Conservation (phyloP, 2,329 filamentous ascomycete genomes). For the Aspergillus melleus region DNA sequence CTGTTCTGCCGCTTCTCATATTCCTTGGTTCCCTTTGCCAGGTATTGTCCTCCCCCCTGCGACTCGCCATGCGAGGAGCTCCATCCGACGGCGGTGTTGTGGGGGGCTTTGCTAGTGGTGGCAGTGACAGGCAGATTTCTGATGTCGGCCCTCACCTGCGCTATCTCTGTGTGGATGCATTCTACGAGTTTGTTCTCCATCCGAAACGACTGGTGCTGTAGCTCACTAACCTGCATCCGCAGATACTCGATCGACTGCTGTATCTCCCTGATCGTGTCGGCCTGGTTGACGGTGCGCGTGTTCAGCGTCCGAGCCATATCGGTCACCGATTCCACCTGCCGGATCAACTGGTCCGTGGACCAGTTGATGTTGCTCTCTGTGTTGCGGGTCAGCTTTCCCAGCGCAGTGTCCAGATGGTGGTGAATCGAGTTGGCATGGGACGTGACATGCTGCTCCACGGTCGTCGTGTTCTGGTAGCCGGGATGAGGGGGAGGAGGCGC, state of each 20-base stretch:
- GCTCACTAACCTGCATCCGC: conserved; percentile 9
- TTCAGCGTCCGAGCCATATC: conserved; percentile 19
- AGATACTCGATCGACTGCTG: conserved; percentile 12
- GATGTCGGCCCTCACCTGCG: conserved; percentile 15
- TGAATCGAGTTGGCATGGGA: conserved; percentile 22
- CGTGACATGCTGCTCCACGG: conserved; percentile 23
- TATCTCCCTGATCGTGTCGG: conserved; percentile 15
- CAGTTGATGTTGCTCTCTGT: conserved; percentile 24
- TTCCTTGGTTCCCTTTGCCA: not conserved
- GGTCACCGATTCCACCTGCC: conserved; percentile 17
- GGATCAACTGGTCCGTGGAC: conserved; percentile 22
- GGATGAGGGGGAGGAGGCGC: conserved; percentile 26
- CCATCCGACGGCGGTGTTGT: not conserved
- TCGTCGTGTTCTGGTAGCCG: conserved; percentile 22
- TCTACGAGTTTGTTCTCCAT: conserved; percentile 13
- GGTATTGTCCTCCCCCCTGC: not conserved
- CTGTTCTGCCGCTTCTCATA: not conserved
- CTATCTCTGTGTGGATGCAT: conserved; percentile 14
- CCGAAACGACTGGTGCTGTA: conserved; percentile 12
- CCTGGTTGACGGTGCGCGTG: conserved; percentile 12
- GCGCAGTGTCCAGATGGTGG: conserved; percentile 18
- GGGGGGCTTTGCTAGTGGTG: not conserved
- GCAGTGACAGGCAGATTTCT: not conserved
- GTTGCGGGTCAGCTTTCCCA: conserved; percentile 12
- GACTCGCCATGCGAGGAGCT: not conserved